Base-by-base conservation (phyloP, 345 rosid genomes). In the Linum trigynum region DNA sequence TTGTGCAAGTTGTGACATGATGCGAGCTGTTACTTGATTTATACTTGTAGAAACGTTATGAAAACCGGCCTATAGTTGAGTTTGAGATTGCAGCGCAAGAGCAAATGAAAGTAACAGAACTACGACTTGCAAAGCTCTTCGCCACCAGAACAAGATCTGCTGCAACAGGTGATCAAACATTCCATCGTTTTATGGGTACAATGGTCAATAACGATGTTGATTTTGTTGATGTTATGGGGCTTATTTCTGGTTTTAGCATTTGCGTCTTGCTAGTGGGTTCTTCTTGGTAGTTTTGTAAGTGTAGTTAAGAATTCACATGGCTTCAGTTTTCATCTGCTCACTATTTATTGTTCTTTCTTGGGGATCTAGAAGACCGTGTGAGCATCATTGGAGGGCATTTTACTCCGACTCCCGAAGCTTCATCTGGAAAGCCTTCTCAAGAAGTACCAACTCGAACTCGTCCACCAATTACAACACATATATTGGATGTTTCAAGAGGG, bases 401-500 rank as follows among this genome's bases (percentile, higher is more conserved):
- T 65, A 79, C 69, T 51, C 78, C 83, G 72, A 40, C 73, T 63
- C 61, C 75, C 15, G 85, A 84, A 75, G 67, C 73, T 66, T 59
- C 73, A 58, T 66, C 73, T 3, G 76, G 59, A 12, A 76, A 79
- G 73, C 7, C 77, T 15, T 65, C 83, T 69, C 32, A 23, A 23
- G 79, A 80, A 78, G 45, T 69, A 69, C 71, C 77, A 62, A 67
- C 72, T 67, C 82, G 89, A 74, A 78, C 77, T 16, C 87, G 95
- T 38, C 96, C 91, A 17, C 99, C 97, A 12, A 86, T 94, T 71
- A 88, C 97, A 5, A 86, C 97, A 40, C 99, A 94, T 78, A 88
- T 94, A 37, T 81, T 94, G 70, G 97, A 94, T 76, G 89, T 88
- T 72, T 84, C 97, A 38, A 78, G 74, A 59, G 99, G 97, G 39